Evolutionary conservation across 2,329 filamentous ascomycete species (phyloP).

Genomic region (Xylariaceae sp.): DNA sequence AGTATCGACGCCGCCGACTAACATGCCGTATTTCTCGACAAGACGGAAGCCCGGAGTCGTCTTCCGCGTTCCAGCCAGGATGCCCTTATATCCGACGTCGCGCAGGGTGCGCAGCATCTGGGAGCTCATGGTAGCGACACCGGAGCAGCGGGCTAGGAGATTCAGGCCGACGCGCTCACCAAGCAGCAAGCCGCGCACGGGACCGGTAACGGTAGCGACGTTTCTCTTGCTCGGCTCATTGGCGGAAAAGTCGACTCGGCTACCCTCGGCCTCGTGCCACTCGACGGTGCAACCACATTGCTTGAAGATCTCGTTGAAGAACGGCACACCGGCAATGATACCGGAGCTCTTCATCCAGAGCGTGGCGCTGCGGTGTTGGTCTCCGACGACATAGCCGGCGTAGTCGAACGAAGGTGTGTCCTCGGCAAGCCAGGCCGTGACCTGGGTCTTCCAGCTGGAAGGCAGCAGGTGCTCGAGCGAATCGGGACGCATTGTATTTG

Average conservation of each 20-base stretch:
- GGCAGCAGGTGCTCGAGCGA: conserved; percentile 68
- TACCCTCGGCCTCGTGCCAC: conserved; percentile 79
- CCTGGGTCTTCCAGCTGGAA: conserved; percentile 72
- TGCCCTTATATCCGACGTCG: conserved; percentile 69
- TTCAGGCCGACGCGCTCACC: conserved; percentile 93
- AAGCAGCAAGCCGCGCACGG: conserved; percentile 74
- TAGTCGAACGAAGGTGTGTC: conserved; percentile 97
- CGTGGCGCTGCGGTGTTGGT: conserved; percentile 56
- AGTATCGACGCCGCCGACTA: conserved; percentile 85
- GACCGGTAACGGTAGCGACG: conserved; percentile 79
- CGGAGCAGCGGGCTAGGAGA: conserved; percentile 82
- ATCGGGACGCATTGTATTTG: conserved; percentile 31
- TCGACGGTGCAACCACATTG: conserved; percentile 88
- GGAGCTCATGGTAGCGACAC: conserved; percentile 68
- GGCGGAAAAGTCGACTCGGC: conserved; percentile 56
- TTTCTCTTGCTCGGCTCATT: conserved; percentile 48
- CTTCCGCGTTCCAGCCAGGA: conserved; percentile 91
- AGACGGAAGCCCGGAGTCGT: conserved; percentile 93
- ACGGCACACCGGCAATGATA: conserved; percentile 84
- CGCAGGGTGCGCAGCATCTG: conserved; percentile 52
- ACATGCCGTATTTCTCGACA: conserved; percentile 97
- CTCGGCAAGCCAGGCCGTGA: conserved; percentile 85
- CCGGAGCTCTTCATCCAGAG: conserved; percentile 68
- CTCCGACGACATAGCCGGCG: conserved; percentile 91
- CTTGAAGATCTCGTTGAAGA: conserved; percentile 88